These are phyloP conservation scores for Malassezia pachydermatis DNA, from an alignment of 1,284 basidiomycete genomes.

Conservation along the genomic window DNA sequence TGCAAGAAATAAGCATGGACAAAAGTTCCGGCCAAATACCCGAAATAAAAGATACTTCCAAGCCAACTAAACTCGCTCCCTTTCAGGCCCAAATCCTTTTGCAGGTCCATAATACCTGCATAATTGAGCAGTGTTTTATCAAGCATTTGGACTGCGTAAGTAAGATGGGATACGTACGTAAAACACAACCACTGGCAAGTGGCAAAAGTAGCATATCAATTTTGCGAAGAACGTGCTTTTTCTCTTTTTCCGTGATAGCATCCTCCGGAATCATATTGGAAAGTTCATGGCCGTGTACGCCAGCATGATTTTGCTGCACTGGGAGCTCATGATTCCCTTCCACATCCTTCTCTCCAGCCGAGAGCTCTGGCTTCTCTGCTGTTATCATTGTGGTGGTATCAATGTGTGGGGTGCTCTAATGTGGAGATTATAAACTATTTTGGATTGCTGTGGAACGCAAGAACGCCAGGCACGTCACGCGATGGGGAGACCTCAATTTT, in stretches of 20 bases:
- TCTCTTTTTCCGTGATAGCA: slow-evolving; percentile 12
- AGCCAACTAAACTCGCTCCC: slow-evolving; percentile 40
- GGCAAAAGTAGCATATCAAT: slow-evolving; percentile 41
- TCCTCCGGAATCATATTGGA: not conserved
- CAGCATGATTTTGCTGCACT: not conserved
- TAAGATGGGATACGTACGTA: slow-evolving; percentile 23
- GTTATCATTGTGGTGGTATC: not conserved
- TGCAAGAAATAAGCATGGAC: slow-evolving; percentile 23
- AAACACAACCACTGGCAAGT: slow-evolving; percentile 14
- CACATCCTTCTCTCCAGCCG: not conserved
- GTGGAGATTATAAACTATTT: too few species aligned
- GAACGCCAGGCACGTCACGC: too few species aligned
- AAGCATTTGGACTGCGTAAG: slow-evolving; percentile 34
- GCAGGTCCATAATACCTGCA: slow-evolving; percentile 35
- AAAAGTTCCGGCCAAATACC: slow-evolving; percentile 22
- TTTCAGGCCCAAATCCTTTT: slow-evolving; percentile 29
- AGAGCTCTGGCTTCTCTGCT: not conserved
- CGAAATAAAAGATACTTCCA: slow-evolving; percentile 32
- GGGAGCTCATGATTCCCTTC: not conserved
- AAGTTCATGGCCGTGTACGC: too few species aligned
- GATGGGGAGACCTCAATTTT: too few species aligned
- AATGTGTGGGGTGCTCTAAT: too few species aligned
- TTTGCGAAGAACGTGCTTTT: slow-evolving; percentile 31
- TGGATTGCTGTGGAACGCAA: slow-evolving; percentile 14
- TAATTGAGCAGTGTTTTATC: slow-evolving; percentile 41